Percentiles rank a stretch among this genome's conserved stretches.
phyloP scores from a whole-genome alignment of 169 alveolate genomes.

The Eimeria necatrix region DNA sequence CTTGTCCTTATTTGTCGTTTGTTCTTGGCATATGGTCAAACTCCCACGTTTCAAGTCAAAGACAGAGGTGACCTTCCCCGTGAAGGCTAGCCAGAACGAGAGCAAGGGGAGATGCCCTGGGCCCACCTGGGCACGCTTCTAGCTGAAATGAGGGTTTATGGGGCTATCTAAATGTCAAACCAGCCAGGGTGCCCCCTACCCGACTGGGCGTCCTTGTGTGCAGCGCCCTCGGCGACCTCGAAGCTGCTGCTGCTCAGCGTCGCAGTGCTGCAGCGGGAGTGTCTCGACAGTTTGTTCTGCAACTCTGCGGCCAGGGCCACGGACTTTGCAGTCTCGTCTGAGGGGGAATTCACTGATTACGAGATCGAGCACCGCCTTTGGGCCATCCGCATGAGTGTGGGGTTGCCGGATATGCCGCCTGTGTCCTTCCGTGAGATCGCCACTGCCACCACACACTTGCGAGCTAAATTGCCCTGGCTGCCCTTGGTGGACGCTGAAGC shows the following conservation, averaged over 20 bases:
- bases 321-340: too few species aligned
- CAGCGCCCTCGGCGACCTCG: conserved; percentile 38
- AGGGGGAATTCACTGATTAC: not conserved
- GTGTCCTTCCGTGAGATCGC: not conserved
- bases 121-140: too few species aligned
- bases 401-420: conserved; percentile 14
- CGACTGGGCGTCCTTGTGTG: conserved; percentile 2
- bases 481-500: conserved; percentile 39
- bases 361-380: conserved; percentile 1
- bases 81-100: too few species aligned
- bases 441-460: not conserved
- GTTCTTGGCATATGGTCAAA: too few species aligned
- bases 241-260: conserved; percentile 5
- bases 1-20: too few species aligned
- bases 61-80: too few species aligned
- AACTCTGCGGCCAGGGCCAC: too few species aligned
- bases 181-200: not conserved
- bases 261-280: conserved; percentile 53
- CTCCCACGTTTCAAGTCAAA: too few species aligned
- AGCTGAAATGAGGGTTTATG: too few species aligned
- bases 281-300: not conserved
- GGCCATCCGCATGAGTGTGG: conserved; percentile 62
- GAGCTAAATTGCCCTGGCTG: not conserved
- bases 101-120: too few species aligned
- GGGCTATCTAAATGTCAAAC: too few species aligned